Evolutionary conservation across 1,284 basidiomycete genomes (phyloP).

Genomic region (Microbotryomycetes sp.): DNA sequence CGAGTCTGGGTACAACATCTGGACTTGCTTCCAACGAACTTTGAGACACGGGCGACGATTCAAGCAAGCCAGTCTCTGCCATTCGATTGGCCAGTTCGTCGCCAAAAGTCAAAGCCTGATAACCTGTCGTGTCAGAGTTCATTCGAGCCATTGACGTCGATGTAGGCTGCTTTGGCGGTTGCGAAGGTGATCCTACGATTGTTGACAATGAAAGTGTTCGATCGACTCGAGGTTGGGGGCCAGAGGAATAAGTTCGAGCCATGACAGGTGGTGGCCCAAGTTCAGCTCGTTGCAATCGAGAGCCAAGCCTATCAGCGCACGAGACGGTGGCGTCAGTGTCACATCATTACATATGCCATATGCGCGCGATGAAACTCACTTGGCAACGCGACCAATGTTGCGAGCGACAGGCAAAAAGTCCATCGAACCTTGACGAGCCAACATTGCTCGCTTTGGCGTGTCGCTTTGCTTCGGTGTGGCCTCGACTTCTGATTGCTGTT

Average conservation of each 20-base stretch:
- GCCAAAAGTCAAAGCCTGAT: neutral
- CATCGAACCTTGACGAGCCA: conserved; percentile 25
- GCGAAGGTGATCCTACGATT: conserved; percentile 29
- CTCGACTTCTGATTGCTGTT: conserved; percentile 6
- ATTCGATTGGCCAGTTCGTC: neutral
- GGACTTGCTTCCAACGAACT: neutral
- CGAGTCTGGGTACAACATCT: neutral
- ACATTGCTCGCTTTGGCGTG: conserved; percentile 17
- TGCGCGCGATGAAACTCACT: conserved; percentile 9
- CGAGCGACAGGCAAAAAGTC: conserved; percentile 24
- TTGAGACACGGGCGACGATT: neutral
- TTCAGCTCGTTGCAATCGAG: conserved; percentile 22
- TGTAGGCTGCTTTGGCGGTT: conserved; percentile 10
- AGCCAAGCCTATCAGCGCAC: conserved; percentile 25
- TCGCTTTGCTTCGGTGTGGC: conserved; percentile 23
- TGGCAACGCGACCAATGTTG: conserved; percentile 16
- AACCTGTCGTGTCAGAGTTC: conserved; percentile 19
- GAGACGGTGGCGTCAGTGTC: neutral
- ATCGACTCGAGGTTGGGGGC: conserved; percentile 8
- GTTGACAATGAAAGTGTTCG: conserved; percentile 28
- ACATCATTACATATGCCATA: neutral
- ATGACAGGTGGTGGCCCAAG: conserved; percentile 1
- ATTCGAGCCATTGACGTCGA: conserved; percentile 17
- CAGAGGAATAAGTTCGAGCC: conserved; percentile 4
- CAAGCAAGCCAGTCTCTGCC: neutral